Evolutionary conservation across 2,329 filamentous ascomycete genomes (phyloP).

Genomic region (Huntiella moniliformis): DNA sequence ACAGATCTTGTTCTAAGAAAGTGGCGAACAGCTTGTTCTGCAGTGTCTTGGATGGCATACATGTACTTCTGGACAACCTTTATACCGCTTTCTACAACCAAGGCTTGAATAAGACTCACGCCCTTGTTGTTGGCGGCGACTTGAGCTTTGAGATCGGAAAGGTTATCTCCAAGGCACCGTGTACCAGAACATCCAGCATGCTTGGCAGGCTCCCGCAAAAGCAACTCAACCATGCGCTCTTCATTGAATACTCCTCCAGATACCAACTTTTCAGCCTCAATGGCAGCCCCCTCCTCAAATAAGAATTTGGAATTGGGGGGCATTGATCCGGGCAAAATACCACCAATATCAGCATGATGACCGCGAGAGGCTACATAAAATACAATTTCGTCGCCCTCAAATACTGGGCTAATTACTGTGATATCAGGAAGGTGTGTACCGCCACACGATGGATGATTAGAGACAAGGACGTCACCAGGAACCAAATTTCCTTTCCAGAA

Average conservation of each 20-base stretch:
- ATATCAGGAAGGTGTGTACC: conserved; percentile 72
- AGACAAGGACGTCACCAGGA: conserved; percentile 63
- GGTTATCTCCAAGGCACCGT: conserved; percentile 58
- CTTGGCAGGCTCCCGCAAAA: conserved; percentile 55
- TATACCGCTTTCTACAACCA: conserved; percentile 63
- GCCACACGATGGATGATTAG: conserved; percentile 68
- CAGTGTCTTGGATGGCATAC: conserved; percentile 62
- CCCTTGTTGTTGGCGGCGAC: conserved; percentile 73
- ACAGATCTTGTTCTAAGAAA: conserved; percentile 54
- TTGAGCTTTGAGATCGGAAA: conserved; percentile 69
- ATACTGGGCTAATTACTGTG: conserved; percentile 63
- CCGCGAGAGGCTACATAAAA: conserved; percentile 69
- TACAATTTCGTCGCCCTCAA: conserved; percentile 46
- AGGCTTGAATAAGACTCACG: conserved; percentile 56
- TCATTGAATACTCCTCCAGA: conserved; percentile 63
- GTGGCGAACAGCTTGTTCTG: conserved; percentile 53
- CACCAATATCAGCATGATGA: conserved; percentile 73
- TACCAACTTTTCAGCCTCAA: conserved; percentile 50
- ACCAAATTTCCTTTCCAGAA: conserved; percentile 65
- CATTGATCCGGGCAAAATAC: conserved; percentile 66
- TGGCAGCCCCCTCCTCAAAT: conserved; percentile 43
- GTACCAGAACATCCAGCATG: conserved; percentile 63
- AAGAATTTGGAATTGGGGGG: conserved; percentile 51
- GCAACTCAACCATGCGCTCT: conserved; percentile 50
- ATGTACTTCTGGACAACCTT: conserved; percentile 71